Percentiles rank a stretch among this genome's conserved stretches.
Evolutionary conservation across 192 early-diverging fungal genomes (phyloP).

Genomic region (Phycomyces blakesleeanus): DNA sequence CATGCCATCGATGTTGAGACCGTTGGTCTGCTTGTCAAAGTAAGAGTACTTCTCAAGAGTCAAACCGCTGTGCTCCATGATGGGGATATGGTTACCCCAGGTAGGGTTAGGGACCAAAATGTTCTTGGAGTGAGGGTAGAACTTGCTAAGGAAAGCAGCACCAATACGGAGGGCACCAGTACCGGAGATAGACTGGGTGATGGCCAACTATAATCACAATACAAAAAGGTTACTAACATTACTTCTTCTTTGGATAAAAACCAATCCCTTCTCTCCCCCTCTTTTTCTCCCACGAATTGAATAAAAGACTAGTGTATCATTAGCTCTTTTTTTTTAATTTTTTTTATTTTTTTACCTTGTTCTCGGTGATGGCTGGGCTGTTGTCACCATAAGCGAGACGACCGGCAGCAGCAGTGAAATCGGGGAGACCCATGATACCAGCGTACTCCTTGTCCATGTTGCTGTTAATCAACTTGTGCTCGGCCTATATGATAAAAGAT

Average conservation of each 20-base stretch:
- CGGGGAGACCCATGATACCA: conserved; percentile 86
- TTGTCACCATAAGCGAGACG: conserved; percentile 83
- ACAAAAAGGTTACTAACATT: too few relatives aligned
- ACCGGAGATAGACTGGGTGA: conserved; percentile 95
- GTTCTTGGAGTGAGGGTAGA: conserved; percentile 78
- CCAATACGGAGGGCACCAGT: conserved; percentile 96
- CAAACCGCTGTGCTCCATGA: conserved; percentile 88
- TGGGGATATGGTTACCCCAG: conserved; percentile 97
- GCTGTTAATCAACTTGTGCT: conserved; percentile 63
- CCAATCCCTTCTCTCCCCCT: too few relatives aligned
- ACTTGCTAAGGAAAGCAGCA: conserved; percentile 79
- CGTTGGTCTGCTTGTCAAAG: conserved; percentile 90
- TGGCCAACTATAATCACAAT: conserved; percentile 55
- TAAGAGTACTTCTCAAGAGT: conserved; percentile 88
- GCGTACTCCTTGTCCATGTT: conserved; percentile 94
- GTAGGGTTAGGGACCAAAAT: conserved; percentile 91
- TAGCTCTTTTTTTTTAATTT: too few relatives aligned
- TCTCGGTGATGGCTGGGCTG: conserved; percentile 61
- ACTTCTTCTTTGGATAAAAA: too few relatives aligned
- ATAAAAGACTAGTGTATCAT: too few relatives aligned
- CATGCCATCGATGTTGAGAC: conserved; percentile 90
- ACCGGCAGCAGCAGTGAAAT: conserved; percentile 79
- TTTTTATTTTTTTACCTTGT: conserved; percentile 61
- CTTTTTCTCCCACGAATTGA: too few relatives aligned
- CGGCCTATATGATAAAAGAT: too few relatives aligned